Evolutionary conservation across 2,329 filamentous ascomycete genomes (phyloP), one percentile per base, ranked within the genome.

Genomic region (Alternaria dauci): DNA sequence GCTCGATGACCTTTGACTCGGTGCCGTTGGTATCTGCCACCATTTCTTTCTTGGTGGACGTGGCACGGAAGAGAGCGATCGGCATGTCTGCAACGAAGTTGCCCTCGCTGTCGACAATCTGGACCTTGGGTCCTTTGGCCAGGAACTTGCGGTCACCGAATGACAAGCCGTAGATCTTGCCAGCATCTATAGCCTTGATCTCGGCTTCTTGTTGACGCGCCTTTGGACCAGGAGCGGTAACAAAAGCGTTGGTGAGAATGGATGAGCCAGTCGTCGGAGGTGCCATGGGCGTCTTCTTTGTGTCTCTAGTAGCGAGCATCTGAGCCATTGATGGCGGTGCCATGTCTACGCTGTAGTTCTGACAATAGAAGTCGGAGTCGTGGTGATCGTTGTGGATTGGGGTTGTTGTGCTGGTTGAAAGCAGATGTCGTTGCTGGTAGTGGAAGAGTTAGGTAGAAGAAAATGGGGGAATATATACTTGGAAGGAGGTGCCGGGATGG

Each of bases 71-170:
- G 9, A 56, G 54, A 12, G 44, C 44, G 1, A 42, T 2, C 0
- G 46, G 11, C 38, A 56, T 42, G 6, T 56, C 23, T 8, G 26
- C 16, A 4, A 42, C 14, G 36, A 34, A 4, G 6, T 7, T 6
- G n/a, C 5, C 11, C 4, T 42, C 1, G 7, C 9, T n/a, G 26
- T 56, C 54, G 20, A 26, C 5, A 8, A 56, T 51, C 3, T 43
- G 4, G 1, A 43, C 18, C 6, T 42, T 41, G 3, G 44, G 36
- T 0, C 54, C 54, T 2, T 16, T 51, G 1, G 54, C 44, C 1
- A 56, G 46, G 2, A 56, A 9, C 11, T 23, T 56, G n/a, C 54
- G 54, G 36, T 56, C 46, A 5, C 44, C 46, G 11, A 26, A 50
- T 2, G 54, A 56, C 12, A 56, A 26, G 8, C 7, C 14, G 54